Conservation (phyloP, 495 filamentous ascomycete genomes). For the Lophiotrema nucula region DNA sequence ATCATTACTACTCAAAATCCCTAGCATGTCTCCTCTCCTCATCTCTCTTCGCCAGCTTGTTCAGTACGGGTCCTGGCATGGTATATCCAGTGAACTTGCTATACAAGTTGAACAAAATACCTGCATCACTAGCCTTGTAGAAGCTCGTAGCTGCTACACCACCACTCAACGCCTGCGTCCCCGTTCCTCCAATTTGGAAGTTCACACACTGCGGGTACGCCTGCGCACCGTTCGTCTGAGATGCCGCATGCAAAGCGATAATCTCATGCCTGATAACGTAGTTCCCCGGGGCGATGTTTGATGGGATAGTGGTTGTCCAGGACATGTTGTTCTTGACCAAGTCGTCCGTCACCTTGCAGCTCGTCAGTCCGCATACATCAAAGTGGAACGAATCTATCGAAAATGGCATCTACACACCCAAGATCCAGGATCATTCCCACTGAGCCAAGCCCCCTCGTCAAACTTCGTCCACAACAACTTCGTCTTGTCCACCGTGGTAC, state of each 20-base stretch:
- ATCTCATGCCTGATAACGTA: constrained; percentile 37
- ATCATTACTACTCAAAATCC: neutral
- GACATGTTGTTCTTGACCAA: constrained; percentile 33
- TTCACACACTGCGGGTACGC: constrained; percentile 37
- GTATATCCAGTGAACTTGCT: constrained; percentile 30
- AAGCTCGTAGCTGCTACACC: constrained; percentile 22
- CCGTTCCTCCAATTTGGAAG: constrained; percentile 27
- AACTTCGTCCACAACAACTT: constrained; percentile 46
- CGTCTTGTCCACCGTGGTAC: constrained; percentile 33
- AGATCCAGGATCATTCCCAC: constrained; percentile 23
- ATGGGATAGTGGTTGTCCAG: constrained; percentile 28
- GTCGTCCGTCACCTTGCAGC: constrained; percentile 32
- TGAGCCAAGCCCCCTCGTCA: constrained; percentile 35
- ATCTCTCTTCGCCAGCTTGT: constrained; percentile 4
- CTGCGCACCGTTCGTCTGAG: constrained; percentile 31
- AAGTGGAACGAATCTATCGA: too few relatives aligned
- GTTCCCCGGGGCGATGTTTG: constrained; percentile 26
- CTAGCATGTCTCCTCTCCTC: constrained; percentile 20
- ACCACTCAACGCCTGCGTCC: constrained; percentile 2
- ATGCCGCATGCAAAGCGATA: constrained; percentile 33
- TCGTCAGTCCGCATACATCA: too few relatives aligned
- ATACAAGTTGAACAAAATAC: constrained; percentile 33
- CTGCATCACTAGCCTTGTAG: constrained; percentile 30
- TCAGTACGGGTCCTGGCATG: constrained; percentile 38
- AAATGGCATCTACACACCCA: too few relatives aligned